These are phyloP conservation scores for Cryptococcus neoformans DNA, from an alignment of 1,284 basidiomycete species.

Conservation along the genomic window DNA sequence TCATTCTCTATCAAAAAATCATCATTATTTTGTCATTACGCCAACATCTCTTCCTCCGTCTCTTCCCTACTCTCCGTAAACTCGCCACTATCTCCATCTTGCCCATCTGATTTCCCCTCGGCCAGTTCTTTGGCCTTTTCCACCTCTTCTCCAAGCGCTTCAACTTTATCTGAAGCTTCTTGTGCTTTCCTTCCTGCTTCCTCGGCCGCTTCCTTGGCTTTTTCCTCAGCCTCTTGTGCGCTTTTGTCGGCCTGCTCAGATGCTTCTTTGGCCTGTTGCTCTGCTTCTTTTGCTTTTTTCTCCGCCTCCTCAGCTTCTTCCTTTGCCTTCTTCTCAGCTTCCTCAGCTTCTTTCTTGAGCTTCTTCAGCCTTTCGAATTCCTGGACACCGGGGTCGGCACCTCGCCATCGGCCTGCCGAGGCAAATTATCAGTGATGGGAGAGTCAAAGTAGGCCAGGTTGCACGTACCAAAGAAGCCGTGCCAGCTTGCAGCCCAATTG, in stretches of 20 bases:
- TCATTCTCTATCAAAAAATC: too few species aligned
- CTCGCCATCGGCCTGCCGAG: slow-evolving; percentile 26
- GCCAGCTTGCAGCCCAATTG: slow-evolving; percentile 33
- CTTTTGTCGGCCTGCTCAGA: slow-evolving; percentile 1
- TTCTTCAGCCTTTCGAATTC: slow-evolving; percentile 30
- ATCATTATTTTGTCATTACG: background rate
- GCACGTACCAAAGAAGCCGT: slow-evolving; percentile 31
- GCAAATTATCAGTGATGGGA: background rate
- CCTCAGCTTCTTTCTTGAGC: slow-evolving; percentile 25
- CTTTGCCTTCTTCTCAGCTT: slow-evolving; percentile 14
- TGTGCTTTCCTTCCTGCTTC: background rate
- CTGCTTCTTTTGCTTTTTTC: slow-evolving; percentile 2
- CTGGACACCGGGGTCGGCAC: slow-evolving; percentile 26
- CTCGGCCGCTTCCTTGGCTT: slow-evolving; percentile 1
- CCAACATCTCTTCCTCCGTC: background rate
- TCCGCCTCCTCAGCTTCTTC: slow-evolving; percentile 7
- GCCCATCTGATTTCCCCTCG: background rate
- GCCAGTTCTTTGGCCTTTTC: background rate
- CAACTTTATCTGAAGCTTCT: background rate
- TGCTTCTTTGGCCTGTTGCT: slow-evolving; percentile 2
- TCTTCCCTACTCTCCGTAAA: background rate
- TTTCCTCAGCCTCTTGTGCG: background rate
- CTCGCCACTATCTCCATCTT: background rate
- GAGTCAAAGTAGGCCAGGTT: background rate
- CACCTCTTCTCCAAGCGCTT: background rate